phyloP scores from a whole-genome alignment of 495 filamentous ascomycete species.

The Terfezia boudieri region DNA sequence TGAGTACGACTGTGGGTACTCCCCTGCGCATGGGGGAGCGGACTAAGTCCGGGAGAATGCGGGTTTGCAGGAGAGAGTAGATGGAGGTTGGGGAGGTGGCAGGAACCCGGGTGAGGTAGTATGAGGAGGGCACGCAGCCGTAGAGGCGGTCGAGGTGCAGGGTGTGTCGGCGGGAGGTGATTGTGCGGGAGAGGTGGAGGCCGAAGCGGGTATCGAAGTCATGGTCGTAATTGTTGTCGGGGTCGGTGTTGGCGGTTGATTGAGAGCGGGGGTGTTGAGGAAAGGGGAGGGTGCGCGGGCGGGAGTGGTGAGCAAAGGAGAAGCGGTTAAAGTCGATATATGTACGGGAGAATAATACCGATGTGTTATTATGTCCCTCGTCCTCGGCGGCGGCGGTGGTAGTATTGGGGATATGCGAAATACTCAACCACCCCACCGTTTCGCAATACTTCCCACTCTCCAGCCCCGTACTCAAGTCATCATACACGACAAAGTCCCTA shows the following conservation, averaged over 20 bases:
- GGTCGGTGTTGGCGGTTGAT: conserved; percentile 45
- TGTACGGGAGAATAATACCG: conserved; percentile 38
- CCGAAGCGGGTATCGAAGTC: conserved; percentile 63
- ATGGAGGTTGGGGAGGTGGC: conserved; percentile 51
- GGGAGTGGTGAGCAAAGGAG: conserved; percentile 64
- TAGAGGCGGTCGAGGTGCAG: conserved; percentile 50
- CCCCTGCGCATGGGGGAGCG: conserved; percentile 26
- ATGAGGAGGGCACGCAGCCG: conserved; percentile 63
- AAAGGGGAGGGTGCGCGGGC: conserved; percentile 34
- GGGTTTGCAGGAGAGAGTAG: conserved; percentile 54
- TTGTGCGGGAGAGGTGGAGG: conserved; percentile 45
- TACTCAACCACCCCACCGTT: conserved; percentile 88
- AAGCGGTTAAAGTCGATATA: conserved; percentile 93
- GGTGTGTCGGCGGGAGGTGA: conserved; percentile 41
- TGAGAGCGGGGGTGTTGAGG: conserved; percentile 54
- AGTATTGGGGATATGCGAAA: conserved; percentile 24
- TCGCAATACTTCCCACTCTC: conserved; percentile 94
- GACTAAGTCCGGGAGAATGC: conserved; percentile 45
- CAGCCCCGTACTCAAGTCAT: conserved; percentile 55
- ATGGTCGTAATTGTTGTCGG: conserved; percentile 37
- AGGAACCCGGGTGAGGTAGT: conserved; percentile 54
- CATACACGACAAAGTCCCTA: conserved; percentile 62
- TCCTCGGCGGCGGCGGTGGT: conserved; percentile 21
- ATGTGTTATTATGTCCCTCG: conserved; percentile 17
- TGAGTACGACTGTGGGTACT: conserved; percentile 42